phyloP scores from a whole-genome alignment of 495 filamentous ascomycete species.

The Podospora appendiculata region DNA sequence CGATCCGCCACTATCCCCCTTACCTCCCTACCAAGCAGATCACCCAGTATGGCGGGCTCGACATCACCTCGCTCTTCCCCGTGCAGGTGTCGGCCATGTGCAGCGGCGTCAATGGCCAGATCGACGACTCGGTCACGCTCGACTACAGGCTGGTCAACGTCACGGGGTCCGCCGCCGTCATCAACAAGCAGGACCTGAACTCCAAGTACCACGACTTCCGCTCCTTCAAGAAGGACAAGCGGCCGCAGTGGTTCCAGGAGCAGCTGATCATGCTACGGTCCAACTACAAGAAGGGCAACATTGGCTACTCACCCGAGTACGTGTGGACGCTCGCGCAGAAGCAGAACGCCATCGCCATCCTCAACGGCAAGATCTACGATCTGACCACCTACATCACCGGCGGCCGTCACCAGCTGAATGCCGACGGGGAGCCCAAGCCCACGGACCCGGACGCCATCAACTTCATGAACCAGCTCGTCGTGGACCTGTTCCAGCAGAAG shows the following conservation, averaged over 20 bases:
- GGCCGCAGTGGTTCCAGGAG: slow-evolving; percentile 86
- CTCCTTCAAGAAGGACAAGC: slow-evolving; percentile 65
- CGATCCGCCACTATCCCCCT: slow-evolving; percentile 70
- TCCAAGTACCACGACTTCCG: slow-evolving; percentile 89
- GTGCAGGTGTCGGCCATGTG: slow-evolving; percentile 92
- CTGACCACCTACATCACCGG: slow-evolving; percentile 77
- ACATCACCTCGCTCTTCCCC: slow-evolving; percentile 84
- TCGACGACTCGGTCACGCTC: slow-evolving; percentile 66
- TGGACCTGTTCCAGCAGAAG: slow-evolving; percentile 66
- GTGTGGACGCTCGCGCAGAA: slow-evolving; percentile 61
- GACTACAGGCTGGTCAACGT: slow-evolving; percentile 76
- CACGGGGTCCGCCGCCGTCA: slow-evolving; percentile 52
- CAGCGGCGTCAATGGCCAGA: slow-evolving; percentile 56
- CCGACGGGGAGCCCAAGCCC: slow-evolving; percentile 40
- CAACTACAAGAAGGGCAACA: slow-evolving; percentile 78
- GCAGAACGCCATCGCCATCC: slow-evolving; percentile 62
- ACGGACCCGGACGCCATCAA: slow-evolving; percentile 48
- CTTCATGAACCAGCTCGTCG: slow-evolving; percentile 75
- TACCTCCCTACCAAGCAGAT: slow-evolving; percentile 57
- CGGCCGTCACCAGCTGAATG: slow-evolving; percentile 56
- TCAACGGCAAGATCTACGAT: slow-evolving; percentile 81
- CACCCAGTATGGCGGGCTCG: slow-evolving; percentile 73
- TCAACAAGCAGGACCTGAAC: slow-evolving; percentile 64
- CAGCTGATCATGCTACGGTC: slow-evolving; percentile 67
- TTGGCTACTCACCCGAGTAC: slow-evolving; percentile 78